These are phyloP conservation scores for Debaryomycetaceae sp. DNA, from an alignment of 1,139 yeast species.

Conservation along the genomic window DNA sequence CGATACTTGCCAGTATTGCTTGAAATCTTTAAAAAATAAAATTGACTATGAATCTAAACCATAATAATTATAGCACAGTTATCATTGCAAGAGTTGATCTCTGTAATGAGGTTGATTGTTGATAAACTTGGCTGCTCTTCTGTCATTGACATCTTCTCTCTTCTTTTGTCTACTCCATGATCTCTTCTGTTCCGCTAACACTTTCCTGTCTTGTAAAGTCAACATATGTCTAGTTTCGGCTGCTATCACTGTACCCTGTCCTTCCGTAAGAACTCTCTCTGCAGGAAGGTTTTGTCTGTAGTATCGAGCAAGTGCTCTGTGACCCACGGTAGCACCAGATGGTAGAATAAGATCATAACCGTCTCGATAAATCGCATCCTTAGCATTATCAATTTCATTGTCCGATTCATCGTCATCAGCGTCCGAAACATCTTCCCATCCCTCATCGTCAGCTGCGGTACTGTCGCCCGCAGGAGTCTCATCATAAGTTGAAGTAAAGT, in stretches of 20 bases:
- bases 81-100: slow-evolving; percentile 81
- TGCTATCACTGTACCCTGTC: slow-evolving; percentile 90
- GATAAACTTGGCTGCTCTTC: slow-evolving; percentile 75
- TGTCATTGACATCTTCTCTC: slow-evolving; percentile 66
- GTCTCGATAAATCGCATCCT: slow-evolving; percentile 40
- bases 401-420: slow-evolving; percentile 38
- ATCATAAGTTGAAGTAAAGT: slow-evolving; percentile 67
- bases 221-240: slow-evolving; percentile 82
- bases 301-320: slow-evolving; percentile 81
- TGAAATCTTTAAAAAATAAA: not conserved
- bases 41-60: slow-evolving; percentile 1
- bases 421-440: slow-evolving; percentile 49
- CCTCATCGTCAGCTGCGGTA: slow-evolving; percentile 22
- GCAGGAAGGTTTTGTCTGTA: slow-evolving; percentile 80
- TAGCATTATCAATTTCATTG: slow-evolving; percentile 36
- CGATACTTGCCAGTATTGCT: not conserved
- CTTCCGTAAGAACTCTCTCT: slow-evolving; percentile 70
- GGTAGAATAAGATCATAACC: slow-evolving; percentile 84
- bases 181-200: slow-evolving; percentile 63
- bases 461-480: slow-evolving; percentile 16
- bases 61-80: slow-evolving; percentile 1
- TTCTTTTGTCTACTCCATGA: slow-evolving; percentile 71
- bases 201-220: slow-evolving; percentile 48
- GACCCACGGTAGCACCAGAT: slow-evolving; percentile 84
- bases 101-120: slow-evolving; percentile 90